Conservation (phyloP, 2,329 filamentous ascomycete genomes). For the Bipolaris victoriae region DNA sequence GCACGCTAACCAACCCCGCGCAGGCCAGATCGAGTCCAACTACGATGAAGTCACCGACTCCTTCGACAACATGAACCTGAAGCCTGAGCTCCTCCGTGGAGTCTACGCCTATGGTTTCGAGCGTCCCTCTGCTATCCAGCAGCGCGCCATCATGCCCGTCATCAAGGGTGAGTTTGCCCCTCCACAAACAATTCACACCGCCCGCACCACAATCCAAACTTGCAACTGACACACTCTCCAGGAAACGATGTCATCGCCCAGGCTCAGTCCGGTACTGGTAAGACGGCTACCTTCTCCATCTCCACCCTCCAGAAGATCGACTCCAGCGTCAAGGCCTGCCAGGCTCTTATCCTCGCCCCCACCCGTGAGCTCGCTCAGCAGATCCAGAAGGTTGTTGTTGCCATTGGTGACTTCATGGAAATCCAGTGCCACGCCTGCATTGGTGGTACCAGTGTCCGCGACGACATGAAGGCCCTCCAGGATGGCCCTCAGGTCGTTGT, state of each 20-base stretch:
- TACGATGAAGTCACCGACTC: conserved; percentile 99
- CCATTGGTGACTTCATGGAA: conserved; percentile 99
- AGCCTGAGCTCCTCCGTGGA: conserved; percentile 95
- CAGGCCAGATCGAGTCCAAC: conserved; percentile 99
- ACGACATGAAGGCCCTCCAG: conserved; percentile 97
- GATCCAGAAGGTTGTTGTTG: conserved; percentile 99
- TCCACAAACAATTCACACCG: conserved; percentile 1
- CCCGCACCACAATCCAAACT: conserved; percentile 6
- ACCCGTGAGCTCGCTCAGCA: conserved; percentile 98
- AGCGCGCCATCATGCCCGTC: conserved; percentile 99
- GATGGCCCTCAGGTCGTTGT: conserved; percentile 97
- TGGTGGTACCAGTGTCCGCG: conserved; percentile 95
- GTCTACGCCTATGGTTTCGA: conserved; percentile 99
- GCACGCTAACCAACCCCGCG: conserved; percentile 32
- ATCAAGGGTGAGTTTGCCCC: conserved; percentile 81
- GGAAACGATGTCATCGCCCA: conserved; percentile 99
- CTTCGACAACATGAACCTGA: conserved; percentile 98
- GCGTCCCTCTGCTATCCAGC: conserved; percentile 98
- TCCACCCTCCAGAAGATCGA: conserved; percentile 99
- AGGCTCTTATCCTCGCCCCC: conserved; percentile 96
- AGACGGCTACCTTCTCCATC: conserved; percentile 99
- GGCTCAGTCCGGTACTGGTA: conserved; percentile 99
- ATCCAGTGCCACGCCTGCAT: conserved; percentile 99
- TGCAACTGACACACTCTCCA: conserved; percentile 35
- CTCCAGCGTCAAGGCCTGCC: conserved; percentile 90